phyloP scores from a whole-genome alignment of 148 eudicot genomes.

The Vaccinium vitisidaea region DNA sequence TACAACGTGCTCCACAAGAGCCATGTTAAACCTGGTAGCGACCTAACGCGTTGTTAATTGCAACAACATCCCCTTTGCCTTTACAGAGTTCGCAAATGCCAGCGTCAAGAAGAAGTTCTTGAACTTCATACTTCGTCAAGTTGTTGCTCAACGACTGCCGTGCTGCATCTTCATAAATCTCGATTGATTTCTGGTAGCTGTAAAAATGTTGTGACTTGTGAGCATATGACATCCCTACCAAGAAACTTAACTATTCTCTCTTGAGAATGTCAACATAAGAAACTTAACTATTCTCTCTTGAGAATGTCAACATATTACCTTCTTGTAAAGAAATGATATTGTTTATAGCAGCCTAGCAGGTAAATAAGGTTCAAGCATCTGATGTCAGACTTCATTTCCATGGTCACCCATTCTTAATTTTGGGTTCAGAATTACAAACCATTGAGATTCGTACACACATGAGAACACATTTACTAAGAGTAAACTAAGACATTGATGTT shows the following conservation, averaged over 20 bases:
- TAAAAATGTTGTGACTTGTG: not conserved
- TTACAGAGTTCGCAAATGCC: constrained; percentile 81
- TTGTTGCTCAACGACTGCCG: constrained; percentile 50
- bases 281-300: not conserved
- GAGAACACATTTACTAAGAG: not conserved
- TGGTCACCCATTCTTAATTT: not conserved
- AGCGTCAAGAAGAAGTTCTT: constrained; percentile 73
- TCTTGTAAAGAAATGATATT: not conserved
- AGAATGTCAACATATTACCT: not conserved
- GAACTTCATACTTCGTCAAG: constrained; percentile 59
- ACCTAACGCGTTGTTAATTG: constrained; percentile 52
- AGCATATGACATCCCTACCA: constrained; percentile 4
- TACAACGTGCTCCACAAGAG: not conserved
- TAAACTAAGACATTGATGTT: not conserved
- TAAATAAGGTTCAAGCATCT: not conserved
- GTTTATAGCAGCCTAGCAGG: not conserved
- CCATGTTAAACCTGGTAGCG: constrained; percentile 48
- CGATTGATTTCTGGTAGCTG: constrained; percentile 65
- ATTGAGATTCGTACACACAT: not conserved
- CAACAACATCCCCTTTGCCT: constrained; percentile 64
- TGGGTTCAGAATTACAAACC: not conserved
- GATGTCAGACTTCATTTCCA: not conserved
- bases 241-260: not conserved
- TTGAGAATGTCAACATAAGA: not conserved
- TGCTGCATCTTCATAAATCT: constrained; percentile 65